phyloP scores from a whole-genome alignment of 148 eudicot genomes.

The Vaccinium vitisidaea region DNA sequence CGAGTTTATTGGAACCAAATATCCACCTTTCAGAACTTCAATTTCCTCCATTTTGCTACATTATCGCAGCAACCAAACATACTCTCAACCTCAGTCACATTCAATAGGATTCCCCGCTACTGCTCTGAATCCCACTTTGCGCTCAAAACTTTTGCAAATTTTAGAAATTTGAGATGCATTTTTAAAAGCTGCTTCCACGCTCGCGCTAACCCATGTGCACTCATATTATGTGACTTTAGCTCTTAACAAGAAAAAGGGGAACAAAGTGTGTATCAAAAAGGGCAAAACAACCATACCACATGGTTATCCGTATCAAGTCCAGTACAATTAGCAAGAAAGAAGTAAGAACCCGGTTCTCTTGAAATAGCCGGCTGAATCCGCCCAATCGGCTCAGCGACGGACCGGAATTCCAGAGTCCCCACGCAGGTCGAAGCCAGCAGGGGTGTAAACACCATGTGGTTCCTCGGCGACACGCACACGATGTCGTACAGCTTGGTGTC shows the following conservation, averaged over 20 bases:
- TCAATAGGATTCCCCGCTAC: too few species aligned
- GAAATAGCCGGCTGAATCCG: slow-evolving; percentile 94
- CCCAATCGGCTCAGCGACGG: slow-evolving; percentile 91
- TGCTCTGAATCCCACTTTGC: too few species aligned
- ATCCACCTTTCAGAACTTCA: not conserved
- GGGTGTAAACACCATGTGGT: slow-evolving; percentile 98
- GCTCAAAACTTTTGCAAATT: too few species aligned
- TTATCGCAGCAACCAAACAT: slow-evolving; percentile 9
- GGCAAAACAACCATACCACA: slow-evolving; percentile 37
- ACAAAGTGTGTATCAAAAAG: not conserved
- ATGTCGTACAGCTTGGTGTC: slow-evolving; percentile 71
- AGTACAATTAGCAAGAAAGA: slow-evolving; percentile 70
- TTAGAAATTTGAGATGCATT: too few species aligned
- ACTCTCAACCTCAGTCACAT: not conserved
- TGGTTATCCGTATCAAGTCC: slow-evolving; percentile 60
- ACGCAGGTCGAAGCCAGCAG: slow-evolving; percentile 92
- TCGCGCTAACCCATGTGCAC: too few species aligned
- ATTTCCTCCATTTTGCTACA: not conserved
- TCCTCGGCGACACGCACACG: slow-evolving; percentile 89
- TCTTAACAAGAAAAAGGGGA: not conserved
- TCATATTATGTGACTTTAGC: too few species aligned
- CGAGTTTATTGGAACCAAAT: not conserved
- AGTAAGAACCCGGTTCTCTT: slow-evolving; percentile 71
- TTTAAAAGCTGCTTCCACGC: too few species aligned
- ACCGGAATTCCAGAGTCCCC: slow-evolving; percentile 89